phyloP scores from a whole-genome alignment of 2,329 filamentous ascomycete species.

The Mollisiaceae sp. region DNA sequence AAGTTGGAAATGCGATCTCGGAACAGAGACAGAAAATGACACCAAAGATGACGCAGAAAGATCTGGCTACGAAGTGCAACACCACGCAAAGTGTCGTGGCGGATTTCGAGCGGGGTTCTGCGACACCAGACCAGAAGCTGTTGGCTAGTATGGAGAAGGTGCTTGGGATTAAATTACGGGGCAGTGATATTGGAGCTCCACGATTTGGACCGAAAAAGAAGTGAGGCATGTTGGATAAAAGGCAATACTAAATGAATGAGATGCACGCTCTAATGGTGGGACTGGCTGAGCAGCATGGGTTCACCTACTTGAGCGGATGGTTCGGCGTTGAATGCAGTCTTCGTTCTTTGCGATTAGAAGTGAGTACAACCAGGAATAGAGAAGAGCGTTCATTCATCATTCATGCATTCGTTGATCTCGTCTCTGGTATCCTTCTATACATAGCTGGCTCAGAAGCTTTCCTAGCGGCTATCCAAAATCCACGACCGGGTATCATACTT shows the following conservation, averaged over 20 bases:
- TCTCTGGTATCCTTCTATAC: conserved; percentile 8
- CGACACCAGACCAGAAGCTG: conserved; percentile 82
- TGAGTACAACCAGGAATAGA: conserved; percentile 20
- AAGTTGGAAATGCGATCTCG: conserved; percentile 83
- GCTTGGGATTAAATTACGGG: conserved; percentile 86
- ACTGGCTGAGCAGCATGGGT: not conserved
- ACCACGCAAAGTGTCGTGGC: conserved; percentile 79
- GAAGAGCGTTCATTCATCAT: conserved; percentile 21
- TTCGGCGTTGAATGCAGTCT: conserved; percentile 8
- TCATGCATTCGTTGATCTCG: conserved; percentile 17
- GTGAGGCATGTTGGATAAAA: conserved; percentile 14
- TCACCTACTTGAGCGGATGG: not conserved
- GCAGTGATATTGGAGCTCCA: conserved; percentile 82
- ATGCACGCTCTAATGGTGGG: conserved; percentile 11
- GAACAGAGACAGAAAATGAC: conserved; percentile 79
- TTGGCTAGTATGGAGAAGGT: conserved; percentile 78
- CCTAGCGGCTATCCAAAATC: conserved; percentile 12
- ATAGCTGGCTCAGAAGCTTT: not conserved
- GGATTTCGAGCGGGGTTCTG: conserved; percentile 83
- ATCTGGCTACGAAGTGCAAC: conserved; percentile 86
- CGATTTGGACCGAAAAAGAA: conserved; percentile 65
- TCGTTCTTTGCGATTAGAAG: conserved; percentile 26
- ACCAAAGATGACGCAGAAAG: conserved; percentile 96
- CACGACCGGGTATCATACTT: conserved; percentile 7
- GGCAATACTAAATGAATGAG: conserved; percentile 13